phyloP scores from a whole-genome alignment of 208 protist genomes.

The Acanthamoeba lenticulata region DNA sequence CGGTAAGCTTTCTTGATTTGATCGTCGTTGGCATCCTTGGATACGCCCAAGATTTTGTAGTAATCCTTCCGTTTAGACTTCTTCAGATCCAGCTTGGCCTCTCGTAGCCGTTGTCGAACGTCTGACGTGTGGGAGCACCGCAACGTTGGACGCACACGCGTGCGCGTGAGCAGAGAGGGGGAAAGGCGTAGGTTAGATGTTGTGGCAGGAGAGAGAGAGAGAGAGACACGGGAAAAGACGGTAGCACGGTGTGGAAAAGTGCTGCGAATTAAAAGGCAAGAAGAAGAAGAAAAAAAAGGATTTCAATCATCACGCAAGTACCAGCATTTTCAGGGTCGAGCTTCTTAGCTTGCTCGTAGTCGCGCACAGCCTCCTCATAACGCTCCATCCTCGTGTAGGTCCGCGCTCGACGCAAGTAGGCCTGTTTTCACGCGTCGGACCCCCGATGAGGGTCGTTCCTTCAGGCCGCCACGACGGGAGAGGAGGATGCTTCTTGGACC shows the following conservation, averaged over 20 bases:
- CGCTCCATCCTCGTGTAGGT: constrained; percentile 61
- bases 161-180: no score
- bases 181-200: not conserved
- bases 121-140: constrained; percentile 57
- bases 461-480: constrained; percentile 47
- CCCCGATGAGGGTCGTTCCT: constrained; percentile 59
- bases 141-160: no score
- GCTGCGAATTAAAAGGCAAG: no score
- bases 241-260: not conserved
- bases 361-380: constrained; percentile 80
- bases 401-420: constrained; percentile 71
- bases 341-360: constrained; percentile 73
- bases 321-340: constrained; percentile 20
- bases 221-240: not conserved
- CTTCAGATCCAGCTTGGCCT: constrained; percentile 82
- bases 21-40: constrained; percentile 76
- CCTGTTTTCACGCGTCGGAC: constrained; percentile 69
- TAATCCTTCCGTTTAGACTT: constrained; percentile 84
- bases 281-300: not conserved
- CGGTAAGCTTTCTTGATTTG: constrained; percentile 89
- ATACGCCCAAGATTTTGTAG: constrained; percentile 85
- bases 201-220: not conserved
- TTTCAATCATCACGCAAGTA: not conserved
- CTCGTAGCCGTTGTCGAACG: constrained; percentile 61
- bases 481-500: no score